A percentile compares a stretch with the other conserved stretches of the same genome.
phyloP scores from a whole-genome alignment of 352 stramenopile genomes.

The Pythium dissimile region DNA sequence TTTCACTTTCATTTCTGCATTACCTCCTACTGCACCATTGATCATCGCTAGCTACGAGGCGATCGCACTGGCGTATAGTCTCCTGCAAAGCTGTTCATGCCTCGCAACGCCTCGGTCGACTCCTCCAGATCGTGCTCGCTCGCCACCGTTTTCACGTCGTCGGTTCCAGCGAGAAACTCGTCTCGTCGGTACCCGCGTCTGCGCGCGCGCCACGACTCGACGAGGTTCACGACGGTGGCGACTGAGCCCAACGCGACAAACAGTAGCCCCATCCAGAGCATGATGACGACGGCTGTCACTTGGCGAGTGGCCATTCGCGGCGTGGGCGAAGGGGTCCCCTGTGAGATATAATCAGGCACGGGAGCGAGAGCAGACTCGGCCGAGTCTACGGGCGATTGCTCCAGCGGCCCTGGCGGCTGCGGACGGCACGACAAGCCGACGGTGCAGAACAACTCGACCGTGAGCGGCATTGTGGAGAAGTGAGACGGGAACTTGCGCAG shows the following conservation, averaged over 20 bases:
- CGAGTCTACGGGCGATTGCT: neutral
- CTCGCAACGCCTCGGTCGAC: neutral
- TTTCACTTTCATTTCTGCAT: neutral
- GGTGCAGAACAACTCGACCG: neutral
- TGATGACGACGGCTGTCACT: neutral
- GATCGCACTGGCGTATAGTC: neutral
- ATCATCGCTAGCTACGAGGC: neutral
- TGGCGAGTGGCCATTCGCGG: neutral
- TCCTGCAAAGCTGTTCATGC: neutral
- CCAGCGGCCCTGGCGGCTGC: neutral
- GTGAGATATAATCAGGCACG: neutral
- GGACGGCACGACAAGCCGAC: neutral
- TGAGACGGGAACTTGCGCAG: conserved; percentile 8
- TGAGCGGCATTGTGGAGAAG: neutral
- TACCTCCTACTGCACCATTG: neutral
- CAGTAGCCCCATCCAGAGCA: neutral
- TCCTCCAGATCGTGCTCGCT: conserved; percentile 15
- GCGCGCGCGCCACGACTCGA: neutral
- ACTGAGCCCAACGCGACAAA: neutral
- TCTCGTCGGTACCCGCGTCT: neutral
- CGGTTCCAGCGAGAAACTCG: neutral
- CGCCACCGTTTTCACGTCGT: conserved; percentile 1
- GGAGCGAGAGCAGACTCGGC: neutral
- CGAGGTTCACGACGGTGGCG: neutral
- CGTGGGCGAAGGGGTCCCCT: neutral